Conservation (phyloP, 2,329 filamentous ascomycete genomes). For the Neonectria sp. region DNA sequence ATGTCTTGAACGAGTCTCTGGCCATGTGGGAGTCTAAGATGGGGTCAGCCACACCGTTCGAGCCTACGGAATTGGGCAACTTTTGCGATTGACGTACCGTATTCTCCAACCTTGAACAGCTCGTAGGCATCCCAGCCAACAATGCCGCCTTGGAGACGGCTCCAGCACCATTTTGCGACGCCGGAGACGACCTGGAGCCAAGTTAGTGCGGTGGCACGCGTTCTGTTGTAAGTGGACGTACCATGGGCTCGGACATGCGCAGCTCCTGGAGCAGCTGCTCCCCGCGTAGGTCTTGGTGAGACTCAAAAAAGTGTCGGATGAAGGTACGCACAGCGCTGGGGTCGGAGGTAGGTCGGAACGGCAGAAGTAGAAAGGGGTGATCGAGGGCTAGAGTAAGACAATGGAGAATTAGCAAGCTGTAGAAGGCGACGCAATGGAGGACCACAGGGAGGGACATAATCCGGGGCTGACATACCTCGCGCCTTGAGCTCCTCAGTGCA, state of each 20-base stretch:
- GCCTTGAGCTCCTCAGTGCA: conserved; percentile 95
- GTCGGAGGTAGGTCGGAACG: conserved; percentile 94
- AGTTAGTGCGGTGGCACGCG: conserved; percentile 41
- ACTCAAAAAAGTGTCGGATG: conserved; percentile 91
- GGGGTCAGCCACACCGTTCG: conserved; percentile 36
- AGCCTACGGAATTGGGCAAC: conserved; percentile 5
- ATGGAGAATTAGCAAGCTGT: conserved; percentile 38
- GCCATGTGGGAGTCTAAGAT: conserved; percentile 89
- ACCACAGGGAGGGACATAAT: conserved; percentile 9
- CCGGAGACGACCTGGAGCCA: conserved; percentile 84
- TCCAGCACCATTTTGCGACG: conserved; percentile 99
- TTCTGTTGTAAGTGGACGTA: conserved; percentile 61
- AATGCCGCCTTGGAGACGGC: conserved; percentile 88
- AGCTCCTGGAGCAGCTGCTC: conserved; percentile 86
- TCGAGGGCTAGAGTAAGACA: conserved; percentile 76
- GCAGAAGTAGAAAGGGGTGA: conserved; percentile 91
- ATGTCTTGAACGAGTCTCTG: conserved; percentile 94
- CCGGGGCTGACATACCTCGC: conserved; percentile 76
- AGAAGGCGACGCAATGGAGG: conserved; percentile 1
- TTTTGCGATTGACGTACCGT: conserved; percentile 68
- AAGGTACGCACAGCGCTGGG: conserved; percentile 93
- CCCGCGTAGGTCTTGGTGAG: conserved; percentile 74
- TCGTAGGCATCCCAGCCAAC: conserved; percentile 99
- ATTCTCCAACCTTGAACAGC: conserved; percentile 93
- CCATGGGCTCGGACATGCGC: conserved; percentile 94